These are phyloP conservation scores for Lagenaria siceraria DNA, from an alignment of 306 rosid species.

Conservation along the genomic window DNA sequence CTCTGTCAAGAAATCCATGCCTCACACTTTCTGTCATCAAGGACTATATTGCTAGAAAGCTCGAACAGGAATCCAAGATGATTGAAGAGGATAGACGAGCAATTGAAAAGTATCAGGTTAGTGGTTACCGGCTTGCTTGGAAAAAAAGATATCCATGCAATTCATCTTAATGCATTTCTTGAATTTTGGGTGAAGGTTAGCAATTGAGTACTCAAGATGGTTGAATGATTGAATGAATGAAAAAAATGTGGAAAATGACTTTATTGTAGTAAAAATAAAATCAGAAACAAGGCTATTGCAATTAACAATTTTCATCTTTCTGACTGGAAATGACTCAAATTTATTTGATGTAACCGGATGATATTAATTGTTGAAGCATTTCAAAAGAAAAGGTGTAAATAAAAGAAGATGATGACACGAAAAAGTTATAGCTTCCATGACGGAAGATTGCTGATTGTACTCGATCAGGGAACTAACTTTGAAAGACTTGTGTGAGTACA, in stretches of 20 bases:
- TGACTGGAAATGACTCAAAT: neutral
- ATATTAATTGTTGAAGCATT: neutral
- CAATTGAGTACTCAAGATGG: neutral
- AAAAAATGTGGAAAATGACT: neutral
- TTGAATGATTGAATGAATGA: slow-evolving; percentile 2
- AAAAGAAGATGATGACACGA: neutral
- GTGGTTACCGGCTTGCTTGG: neutral
- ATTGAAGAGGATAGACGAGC: slow-evolving; percentile 85
- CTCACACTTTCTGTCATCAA: slow-evolving; percentile 90
- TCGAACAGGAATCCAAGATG: slow-evolving; percentile 86
- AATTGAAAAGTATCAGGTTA: slow-evolving; percentile 89
- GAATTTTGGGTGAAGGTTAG: neutral
- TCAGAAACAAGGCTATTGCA: neutral
- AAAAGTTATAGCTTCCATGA: neutral
- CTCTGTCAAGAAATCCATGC: slow-evolving; percentile 76
- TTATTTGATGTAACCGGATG: neutral
- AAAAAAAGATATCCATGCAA: neutral
- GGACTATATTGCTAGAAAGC: slow-evolving; percentile 90
- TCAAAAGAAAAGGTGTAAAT: neutral
- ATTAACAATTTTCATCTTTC: neutral
- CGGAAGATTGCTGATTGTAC: neutral
- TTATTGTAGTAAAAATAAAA: neutral
- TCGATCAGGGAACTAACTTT: neutral
- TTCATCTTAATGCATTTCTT: neutral
- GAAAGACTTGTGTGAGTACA: neutral